phyloP scores from a whole-genome alignment of 768 basidiomycete species.

The Russula emetica region DNA sequence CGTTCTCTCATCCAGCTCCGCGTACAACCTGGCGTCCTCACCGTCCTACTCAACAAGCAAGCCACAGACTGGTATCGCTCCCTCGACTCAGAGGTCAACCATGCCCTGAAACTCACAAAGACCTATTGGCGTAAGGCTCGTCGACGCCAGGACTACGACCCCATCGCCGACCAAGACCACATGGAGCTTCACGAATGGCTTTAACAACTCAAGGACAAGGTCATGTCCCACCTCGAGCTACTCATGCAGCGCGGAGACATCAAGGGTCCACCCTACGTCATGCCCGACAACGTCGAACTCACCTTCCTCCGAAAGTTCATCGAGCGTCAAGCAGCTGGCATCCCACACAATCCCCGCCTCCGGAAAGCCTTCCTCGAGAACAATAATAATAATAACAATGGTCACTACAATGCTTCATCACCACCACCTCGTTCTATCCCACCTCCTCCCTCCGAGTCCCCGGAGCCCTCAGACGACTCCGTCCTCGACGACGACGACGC shows the following conservation, averaged over 20 bases:
- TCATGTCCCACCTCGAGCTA: conserved; percentile 81
- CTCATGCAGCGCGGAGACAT: conserved; percentile 88
- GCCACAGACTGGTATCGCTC: conserved; percentile 80
- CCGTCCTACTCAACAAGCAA: conserved; percentile 67
- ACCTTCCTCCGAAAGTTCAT: conserved; percentile 78
- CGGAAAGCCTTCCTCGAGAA: conserved; percentile 36
- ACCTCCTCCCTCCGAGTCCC: conserved; percentile 19
- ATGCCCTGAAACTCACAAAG: conserved; percentile 78
- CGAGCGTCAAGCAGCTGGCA: conserved; percentile 68
- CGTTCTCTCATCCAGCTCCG: conserved; percentile 73
- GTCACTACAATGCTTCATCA: conserved; percentile 4
- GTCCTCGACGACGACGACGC: conserved; percentile 20
- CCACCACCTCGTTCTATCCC: conserved; percentile 16
- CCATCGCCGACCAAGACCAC: conserved; percentile 80
- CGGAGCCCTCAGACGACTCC: conserved; percentile 28
- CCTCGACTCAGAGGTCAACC: conserved; percentile 73
- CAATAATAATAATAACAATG: conserved; percentile 6
- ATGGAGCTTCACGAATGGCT: conserved; percentile 89
- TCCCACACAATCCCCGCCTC: conserved; percentile 76
- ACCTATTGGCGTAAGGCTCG: conserved; percentile 74
- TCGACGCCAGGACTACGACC: conserved; percentile 82
- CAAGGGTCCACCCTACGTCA: conserved; percentile 73
- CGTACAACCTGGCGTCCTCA: conserved; percentile 78
- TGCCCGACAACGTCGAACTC: conserved; percentile 76
- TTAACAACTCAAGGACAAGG: conserved; percentile 83